Evolutionary conservation across 192 early-diverging fungal genomes (phyloP), one percentile per base, ranked within the genome.

Genomic region (Haplosporangium gracile): DNA sequence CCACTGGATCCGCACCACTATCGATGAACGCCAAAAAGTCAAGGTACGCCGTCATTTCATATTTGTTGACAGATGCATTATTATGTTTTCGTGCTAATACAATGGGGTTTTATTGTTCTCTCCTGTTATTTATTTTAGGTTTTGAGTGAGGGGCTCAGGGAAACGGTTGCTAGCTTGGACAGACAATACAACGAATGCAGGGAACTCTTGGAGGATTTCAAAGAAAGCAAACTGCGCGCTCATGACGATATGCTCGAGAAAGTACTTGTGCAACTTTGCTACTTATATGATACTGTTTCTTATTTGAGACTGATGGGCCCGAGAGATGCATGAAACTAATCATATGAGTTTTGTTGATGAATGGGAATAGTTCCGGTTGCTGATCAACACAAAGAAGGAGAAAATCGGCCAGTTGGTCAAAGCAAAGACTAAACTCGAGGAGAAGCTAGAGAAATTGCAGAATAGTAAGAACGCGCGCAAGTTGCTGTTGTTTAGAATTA

Each of bases 381-480:
- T 85, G 20, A 74, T 85, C 38, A 85, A 85, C 16, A 73, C 83
- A 2, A 85, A 85, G 18, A 85, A 85, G 40, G 74, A 80, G 40
- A 80, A 77, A 57, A 85, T 85, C 55, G 70, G 24, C 9, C 43
- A 77, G 5, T 57, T 85, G 16, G 40, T 68, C 26, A 70, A 76
- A 3, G 45, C 51, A 4, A 79, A 79, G 5, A 53, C 70, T 5
- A 70, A 74, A 13, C 32, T 79, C 24, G 49, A 80, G 20, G 45
- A 63, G 24, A 57, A 69, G 36, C 39, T 85, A 34, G 74, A 80
- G 13, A 38, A 24, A 7, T 42, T 85, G 18, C 75, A 76, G 45
- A 77, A 75, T 26, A 78, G 83, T 85, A 77, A 71, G 51, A 24
- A 0, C 24, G 29, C 24, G 0, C 43, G 22, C 0, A 24, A 63